Evolutionary conservation across 1,284 basidiomycete species (phyloP), one percentile per base, ranked within the genome.

Genomic region (Athelia psychrophila): DNA sequence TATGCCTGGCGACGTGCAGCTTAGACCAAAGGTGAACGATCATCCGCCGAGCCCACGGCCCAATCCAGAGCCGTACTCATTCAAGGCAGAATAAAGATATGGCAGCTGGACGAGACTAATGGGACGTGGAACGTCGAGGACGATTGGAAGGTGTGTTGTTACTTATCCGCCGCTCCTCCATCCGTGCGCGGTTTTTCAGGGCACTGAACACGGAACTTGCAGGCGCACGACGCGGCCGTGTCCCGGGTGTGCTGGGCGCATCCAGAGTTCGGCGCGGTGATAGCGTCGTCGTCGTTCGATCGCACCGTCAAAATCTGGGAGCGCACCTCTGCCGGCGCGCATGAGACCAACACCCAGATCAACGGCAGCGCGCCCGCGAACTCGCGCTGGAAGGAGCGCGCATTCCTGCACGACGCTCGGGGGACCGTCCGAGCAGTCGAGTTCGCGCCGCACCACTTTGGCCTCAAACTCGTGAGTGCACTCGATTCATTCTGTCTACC

Each of bases 241-340:
- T 82, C 91, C 8, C 86, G 82, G 66, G 61, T 95, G n/a, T 81
- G 81, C 51, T 96, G 93, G 87, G 91, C 91, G 2, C 92, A 95
- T 63, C 93, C 94, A 5, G 85, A 94, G 65, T 93, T 93, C 57
- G 93, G 93, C 10, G 81, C 84, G 1, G 80, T 96, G 51, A 75
- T 96, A 51, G 92, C 92, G 0, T 92, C 89, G 0, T 83, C 83
- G 5, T 93, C 89, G 1, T 93, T 93, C 61, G 94, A 97, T 69
- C 81, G 93, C 16, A 91, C 89, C 0, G 88, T 93, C 51, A 89
- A 94, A 68, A 80, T 96, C 18, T 96, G 93, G 93, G 92, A 95
- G 65, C 88, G 91, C 61, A 72, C 70, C 1, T 68, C 70, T 9
- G n/a, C 20, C 5, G 38, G 8, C n/a, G 66, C 45, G 54, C 64